These are phyloP conservation scores for Knoxdaviesia proteae DNA, from an alignment of 2,329 filamentous ascomycete species.

Conservation along the genomic window DNA sequence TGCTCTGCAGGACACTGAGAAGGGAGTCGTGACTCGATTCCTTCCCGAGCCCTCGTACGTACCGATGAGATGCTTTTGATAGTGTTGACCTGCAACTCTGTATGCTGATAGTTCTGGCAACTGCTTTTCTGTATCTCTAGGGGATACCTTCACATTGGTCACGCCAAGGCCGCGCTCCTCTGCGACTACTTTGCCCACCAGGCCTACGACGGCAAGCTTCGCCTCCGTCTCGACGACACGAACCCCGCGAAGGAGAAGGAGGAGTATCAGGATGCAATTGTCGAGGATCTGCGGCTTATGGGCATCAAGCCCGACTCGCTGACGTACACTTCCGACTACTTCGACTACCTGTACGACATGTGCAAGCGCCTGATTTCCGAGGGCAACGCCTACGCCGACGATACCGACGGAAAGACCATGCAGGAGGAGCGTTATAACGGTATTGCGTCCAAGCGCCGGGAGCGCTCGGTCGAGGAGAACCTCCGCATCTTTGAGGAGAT, in stretches of 20 bases:
- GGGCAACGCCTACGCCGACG: constrained; percentile 82
- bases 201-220: constrained; percentile 75
- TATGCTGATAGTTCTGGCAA: constrained; percentile 5
- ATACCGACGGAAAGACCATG: constrained; percentile 82
- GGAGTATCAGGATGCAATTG: constrained; percentile 84
- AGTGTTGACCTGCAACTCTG: constrained; percentile 2
- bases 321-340: constrained; percentile 89
- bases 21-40: constrained; percentile 82
- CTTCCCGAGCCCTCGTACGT: constrained; percentile 76
- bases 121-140: constrained; percentile 10
- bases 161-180: constrained; percentile 80
- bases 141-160: constrained; percentile 85
- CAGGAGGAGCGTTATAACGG: constrained; percentile 66
- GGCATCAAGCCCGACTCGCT: constrained; percentile 75
- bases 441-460: constrained; percentile 60
- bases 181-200: constrained; percentile 96
- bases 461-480: constrained; percentile 63
- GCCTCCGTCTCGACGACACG: constrained; percentile 89
- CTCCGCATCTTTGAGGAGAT: constrained; percentile 79
- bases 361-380: constrained; percentile 68
- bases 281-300: constrained; percentile 79
- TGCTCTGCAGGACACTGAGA: constrained; percentile 61
- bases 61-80: neutral
- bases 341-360: constrained; percentile 75
- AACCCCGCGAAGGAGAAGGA: constrained; percentile 96